These are phyloP conservation scores for Cutaneotrichosporon cyanovorans DNA, from an alignment of 1,284 basidiomycete genomes.

Conservation along the genomic window DNA sequence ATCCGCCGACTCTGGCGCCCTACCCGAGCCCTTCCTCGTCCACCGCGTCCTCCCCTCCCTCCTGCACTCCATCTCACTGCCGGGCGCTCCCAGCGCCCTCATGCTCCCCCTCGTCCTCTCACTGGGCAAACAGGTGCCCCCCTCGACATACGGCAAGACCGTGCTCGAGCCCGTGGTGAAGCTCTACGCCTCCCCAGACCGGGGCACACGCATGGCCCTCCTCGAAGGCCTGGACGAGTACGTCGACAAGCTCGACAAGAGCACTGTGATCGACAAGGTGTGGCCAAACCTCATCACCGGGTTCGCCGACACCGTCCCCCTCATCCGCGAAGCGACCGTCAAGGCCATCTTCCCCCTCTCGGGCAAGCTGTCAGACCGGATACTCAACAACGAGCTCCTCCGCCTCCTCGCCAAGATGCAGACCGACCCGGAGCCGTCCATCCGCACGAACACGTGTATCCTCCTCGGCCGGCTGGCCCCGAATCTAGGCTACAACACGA, in stretches of 20 bases:
- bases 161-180: constrained; percentile 73
- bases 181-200: constrained; percentile 77
- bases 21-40: constrained; percentile 80
- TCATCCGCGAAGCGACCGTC: constrained; percentile 90
- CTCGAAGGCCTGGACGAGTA: constrained; percentile 80
- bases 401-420: constrained; percentile 89
- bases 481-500: constrained; percentile 74
- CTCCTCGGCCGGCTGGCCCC: constrained; percentile 87
- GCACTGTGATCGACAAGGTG: constrained; percentile 74
- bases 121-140: constrained; percentile 64
- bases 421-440: constrained; percentile 83
- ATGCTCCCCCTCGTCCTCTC: constrained; percentile 76
- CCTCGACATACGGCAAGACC: constrained; percentile 62
- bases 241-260: constrained; percentile 77
- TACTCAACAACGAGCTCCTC: constrained; percentile 93
- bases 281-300: constrained; percentile 95
- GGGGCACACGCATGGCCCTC: constrained; percentile 87
- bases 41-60: constrained; percentile 82
- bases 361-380: constrained; percentile 82
- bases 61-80: constrained; percentile 72
- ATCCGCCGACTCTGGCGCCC: constrained; percentile 55
- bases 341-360: constrained; percentile 78
- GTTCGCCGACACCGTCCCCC: constrained; percentile 84
- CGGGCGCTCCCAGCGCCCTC: constrained; percentile 67
- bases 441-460: constrained; percentile 96